A percentile compares a stretch with the other conserved stretches of the same genome.
Evolutionary conservation across 2,329 filamentous ascomycete genomes (phyloP).

Genomic region (Lachnellula hyalina): DNA sequence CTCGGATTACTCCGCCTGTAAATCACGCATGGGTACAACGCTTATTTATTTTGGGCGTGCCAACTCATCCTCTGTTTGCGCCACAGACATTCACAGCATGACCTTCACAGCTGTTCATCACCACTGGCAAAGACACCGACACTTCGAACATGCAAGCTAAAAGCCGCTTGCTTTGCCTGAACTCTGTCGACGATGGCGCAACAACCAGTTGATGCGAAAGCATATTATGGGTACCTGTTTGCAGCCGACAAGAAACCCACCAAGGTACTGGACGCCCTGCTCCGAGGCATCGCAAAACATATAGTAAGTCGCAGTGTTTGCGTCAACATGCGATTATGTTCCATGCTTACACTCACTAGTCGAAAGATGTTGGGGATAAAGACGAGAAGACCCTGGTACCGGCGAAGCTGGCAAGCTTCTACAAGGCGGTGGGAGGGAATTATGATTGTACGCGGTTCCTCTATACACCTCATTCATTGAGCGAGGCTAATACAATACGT

Average conservation of each 20-base stretch:
- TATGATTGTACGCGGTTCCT: slow-evolving; percentile 53
- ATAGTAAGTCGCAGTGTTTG: slow-evolving; percentile 52
- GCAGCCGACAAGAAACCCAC: slow-evolving; percentile 63
- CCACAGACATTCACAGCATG: slow-evolving; percentile 6
- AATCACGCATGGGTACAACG: neutral
- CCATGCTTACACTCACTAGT: slow-evolving; percentile 37
- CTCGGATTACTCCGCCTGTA: neutral
- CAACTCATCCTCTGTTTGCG: neutral
- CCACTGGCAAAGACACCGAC: neutral
- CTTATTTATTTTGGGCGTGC: neutral
- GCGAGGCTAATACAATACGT: slow-evolving; percentile 14
- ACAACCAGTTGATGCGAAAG: slow-evolving; percentile 24
- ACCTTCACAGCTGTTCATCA: neutral
- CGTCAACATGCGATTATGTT: neutral
- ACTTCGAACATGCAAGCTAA: slow-evolving; percentile 12
- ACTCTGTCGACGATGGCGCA: slow-evolving; percentile 14
- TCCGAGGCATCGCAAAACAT: slow-evolving; percentile 62
- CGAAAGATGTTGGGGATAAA: slow-evolving; percentile 53
- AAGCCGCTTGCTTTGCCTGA: slow-evolving; percentile 1
- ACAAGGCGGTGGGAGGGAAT: slow-evolving; percentile 67
- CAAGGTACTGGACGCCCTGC: slow-evolving; percentile 59
- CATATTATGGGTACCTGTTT: slow-evolving; percentile 62
- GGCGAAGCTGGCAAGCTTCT: slow-evolving; percentile 69
- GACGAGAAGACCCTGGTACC: slow-evolving; percentile 52
- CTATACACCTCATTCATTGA: slow-evolving; percentile 1